These are phyloP conservation scores for Lasiosphaeria ovina DNA, from an alignment of 495 filamentous ascomycete genomes.

Conservation along the genomic window DNA sequence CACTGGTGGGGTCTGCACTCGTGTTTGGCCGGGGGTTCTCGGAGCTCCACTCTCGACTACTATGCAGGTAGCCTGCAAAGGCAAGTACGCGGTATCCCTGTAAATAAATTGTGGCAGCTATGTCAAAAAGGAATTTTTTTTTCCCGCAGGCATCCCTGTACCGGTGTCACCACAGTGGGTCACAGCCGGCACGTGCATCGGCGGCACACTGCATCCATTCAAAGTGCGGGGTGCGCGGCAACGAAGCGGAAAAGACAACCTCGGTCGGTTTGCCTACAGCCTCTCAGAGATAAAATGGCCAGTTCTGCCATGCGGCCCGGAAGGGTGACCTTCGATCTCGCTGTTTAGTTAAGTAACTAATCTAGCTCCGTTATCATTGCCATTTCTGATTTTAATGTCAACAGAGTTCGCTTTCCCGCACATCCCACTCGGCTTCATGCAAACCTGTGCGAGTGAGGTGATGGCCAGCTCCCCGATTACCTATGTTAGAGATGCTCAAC, in stretches of 20 bases:
- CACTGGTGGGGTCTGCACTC: too few relatives aligned
- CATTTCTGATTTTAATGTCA: neutral
- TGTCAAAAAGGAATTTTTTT: too few relatives aligned
- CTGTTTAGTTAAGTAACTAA: neutral
- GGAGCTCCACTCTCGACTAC: too few relatives aligned
- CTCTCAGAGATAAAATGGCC: conserved; percentile 5
- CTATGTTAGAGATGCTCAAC: conserved; percentile 3
- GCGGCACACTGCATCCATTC: too few relatives aligned
- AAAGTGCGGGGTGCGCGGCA: neutral
- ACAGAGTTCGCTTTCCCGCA: neutral
- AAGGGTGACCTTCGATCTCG: conserved; percentile 2
- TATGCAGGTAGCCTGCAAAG: too few relatives aligned
- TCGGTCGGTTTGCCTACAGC: neutral
- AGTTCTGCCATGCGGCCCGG: neutral
- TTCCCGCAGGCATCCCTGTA: too few relatives aligned
- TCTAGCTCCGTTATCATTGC: neutral
- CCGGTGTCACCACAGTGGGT: too few relatives aligned
- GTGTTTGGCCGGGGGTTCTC: too few relatives aligned
- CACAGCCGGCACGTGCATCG: too few relatives aligned
- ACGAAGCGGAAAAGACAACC: neutral
- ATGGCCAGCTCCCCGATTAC: conserved; percentile 9
- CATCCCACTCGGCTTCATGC: conserved; percentile 5
- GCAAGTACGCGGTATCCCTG: too few relatives aligned
- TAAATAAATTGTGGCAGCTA: too few relatives aligned
- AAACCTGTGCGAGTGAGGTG: neutral